phyloP scores from a whole-genome alignment of 495 filamentous ascomycete genomes.

The Recurvomyces mirabilis region DNA sequence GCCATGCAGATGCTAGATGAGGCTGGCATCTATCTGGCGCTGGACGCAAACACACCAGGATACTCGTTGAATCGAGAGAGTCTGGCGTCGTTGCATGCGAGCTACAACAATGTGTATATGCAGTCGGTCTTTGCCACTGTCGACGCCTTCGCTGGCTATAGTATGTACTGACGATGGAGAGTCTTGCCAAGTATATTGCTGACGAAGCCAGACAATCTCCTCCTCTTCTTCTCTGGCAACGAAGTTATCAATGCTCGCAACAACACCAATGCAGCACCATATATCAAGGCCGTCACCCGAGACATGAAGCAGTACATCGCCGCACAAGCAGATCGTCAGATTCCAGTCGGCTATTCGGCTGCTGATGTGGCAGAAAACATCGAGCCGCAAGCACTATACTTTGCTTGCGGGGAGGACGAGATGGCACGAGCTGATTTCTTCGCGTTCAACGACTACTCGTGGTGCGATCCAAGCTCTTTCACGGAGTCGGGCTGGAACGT shows the following conservation, averaged over 20 bases:
- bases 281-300: slow-evolving; percentile 85
- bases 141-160: slow-evolving; percentile 75
- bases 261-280: slow-evolving; percentile 64
- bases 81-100: slow-evolving; percentile 49
- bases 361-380: slow-evolving; percentile 79
- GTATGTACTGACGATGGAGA: slow-evolving; percentile 19
- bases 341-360: slow-evolving; percentile 91
- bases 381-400: slow-evolving; percentile 75
- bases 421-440: slow-evolving; percentile 85
- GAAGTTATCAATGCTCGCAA: slow-evolving; percentile 83
- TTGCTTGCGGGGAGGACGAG: slow-evolving; percentile 85
- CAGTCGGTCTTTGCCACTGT: slow-evolving; percentile 90
- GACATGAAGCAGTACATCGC: slow-evolving; percentile 84
- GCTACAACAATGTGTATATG: slow-evolving; percentile 86
- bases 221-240: slow-evolving; percentile 96
- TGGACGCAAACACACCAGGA: slow-evolving; percentile 68
- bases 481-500: slow-evolving; percentile 63
- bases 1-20: slow-evolving; percentile 30
- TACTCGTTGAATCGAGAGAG: slow-evolving; percentile 73
- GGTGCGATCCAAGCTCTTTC: slow-evolving; percentile 64
- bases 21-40: slow-evolving; percentile 69
- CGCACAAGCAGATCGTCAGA: slow-evolving; percentile 56
- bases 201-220: slow-evolving; percentile 49
- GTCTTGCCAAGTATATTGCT: not conserved
- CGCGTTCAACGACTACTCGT: slow-evolving; percentile 95